These are phyloP conservation scores for Trypanosoma scelopori DNA, from an alignment of 208 protist species.

Conservation along the genomic window DNA sequence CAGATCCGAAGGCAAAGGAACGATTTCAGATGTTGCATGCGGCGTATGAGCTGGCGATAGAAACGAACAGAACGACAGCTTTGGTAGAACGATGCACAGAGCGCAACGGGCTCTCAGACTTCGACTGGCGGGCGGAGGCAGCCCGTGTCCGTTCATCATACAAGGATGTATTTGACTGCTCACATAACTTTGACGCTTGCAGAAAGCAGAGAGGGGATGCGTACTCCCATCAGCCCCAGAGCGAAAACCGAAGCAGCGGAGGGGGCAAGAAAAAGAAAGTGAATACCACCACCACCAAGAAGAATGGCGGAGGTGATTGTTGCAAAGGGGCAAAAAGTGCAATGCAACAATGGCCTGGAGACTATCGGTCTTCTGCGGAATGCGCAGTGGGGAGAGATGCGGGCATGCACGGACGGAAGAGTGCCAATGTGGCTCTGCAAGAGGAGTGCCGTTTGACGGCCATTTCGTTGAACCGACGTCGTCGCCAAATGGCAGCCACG, in stretches of 20 bases:
- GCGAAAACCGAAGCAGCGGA: not conserved
- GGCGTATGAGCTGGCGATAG: slow-evolving; percentile 24
- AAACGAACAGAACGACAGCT: not conserved
- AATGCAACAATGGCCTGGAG: no score
- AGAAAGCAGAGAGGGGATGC: not conserved
- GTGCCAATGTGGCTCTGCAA: not conserved
- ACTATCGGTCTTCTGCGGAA: not conserved
- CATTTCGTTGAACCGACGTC: not conserved
- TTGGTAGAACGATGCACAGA: not conserved
- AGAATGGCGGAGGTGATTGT: no score
- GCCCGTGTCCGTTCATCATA: slow-evolving; percentile 18
- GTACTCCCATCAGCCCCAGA: not conserved
- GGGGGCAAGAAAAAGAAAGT: no score
- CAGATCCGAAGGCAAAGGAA: slow-evolving; percentile 15
- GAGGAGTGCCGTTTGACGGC: not conserved
- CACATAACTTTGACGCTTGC: not conserved
- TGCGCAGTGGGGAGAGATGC: not conserved
- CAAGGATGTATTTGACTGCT: not conserved
- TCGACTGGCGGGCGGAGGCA: slow-evolving; percentile 27
- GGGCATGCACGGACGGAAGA: not conserved
- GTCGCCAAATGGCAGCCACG: not conserved
- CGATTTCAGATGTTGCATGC: slow-evolving; percentile 24
- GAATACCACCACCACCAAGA: no score
- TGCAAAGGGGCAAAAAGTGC: no score
- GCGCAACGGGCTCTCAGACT: not conserved